A percentile compares a stretch with the other conserved stretches of the same genome.
phyloP scores from a whole-genome alignment of 306 rosid genomes.

The Acacia confusa region DNA sequence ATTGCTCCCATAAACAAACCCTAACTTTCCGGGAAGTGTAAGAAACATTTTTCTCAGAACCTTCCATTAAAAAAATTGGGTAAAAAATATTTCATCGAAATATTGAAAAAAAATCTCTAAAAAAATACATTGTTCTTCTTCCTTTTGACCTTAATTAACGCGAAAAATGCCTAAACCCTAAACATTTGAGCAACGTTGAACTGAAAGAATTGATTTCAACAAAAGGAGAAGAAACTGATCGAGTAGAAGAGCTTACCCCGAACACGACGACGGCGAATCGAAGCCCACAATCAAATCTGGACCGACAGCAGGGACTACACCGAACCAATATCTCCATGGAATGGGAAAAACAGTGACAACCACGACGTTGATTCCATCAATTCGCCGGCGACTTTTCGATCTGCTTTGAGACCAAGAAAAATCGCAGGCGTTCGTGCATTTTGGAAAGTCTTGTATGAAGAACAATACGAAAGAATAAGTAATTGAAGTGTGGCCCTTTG shows the following conservation, averaged over 20 bases:
- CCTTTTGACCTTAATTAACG: constrained; percentile 26
- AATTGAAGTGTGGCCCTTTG: constrained; percentile 10
- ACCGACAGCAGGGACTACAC: constrained; percentile 44
- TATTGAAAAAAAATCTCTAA: not conserved
- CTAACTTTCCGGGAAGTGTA: constrained; percentile 21
- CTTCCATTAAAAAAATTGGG: not conserved
- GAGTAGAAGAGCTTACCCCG: constrained; percentile 56
- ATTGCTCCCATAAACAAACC: constrained; percentile 17
- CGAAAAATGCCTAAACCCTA: constrained; percentile 36
- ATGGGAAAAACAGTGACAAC: constrained; percentile 34
- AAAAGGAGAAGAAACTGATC: not conserved
- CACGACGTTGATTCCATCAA: constrained; percentile 68
- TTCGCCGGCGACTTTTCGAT: constrained; percentile 59
- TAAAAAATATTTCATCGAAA: not conserved
- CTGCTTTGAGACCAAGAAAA: constrained; percentile 47
- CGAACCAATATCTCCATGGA: constrained; percentile 68
- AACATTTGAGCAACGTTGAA: constrained; percentile 13
- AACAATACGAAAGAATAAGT: not conserved
- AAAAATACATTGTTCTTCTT: not conserved
- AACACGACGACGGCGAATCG: constrained; percentile 48
- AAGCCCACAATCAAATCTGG: constrained; percentile 53
- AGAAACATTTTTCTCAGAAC: not conserved
- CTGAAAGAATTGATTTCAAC: not conserved
- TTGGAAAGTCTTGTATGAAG: not conserved
- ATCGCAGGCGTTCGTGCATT: constrained; percentile 55